Conservation (phyloP, 2,329 filamentous ascomycete species). For the Pestalotiopsis sp. region DNA sequence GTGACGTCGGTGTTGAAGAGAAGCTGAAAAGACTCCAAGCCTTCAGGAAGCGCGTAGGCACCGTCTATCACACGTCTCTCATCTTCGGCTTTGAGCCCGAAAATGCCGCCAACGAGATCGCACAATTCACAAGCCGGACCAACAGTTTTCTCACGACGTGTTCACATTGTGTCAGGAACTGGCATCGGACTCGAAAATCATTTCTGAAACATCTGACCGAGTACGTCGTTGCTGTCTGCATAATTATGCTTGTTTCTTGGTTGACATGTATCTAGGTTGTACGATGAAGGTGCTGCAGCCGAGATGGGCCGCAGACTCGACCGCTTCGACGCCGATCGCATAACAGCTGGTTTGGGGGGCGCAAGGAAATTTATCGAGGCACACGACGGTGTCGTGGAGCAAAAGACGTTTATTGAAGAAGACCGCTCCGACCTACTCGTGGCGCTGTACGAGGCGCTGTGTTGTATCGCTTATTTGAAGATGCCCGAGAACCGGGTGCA, state of each 20-base stretch:
- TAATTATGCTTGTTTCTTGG: background rate
- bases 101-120: slow-evolving; percentile 58
- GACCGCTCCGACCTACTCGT: slow-evolving; percentile 64
- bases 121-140: slow-evolving; percentile 58
- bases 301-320: slow-evolving; percentile 59
- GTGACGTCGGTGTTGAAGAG: slow-evolving; percentile 47
- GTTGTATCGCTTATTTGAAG: slow-evolving; percentile 75
- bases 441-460: slow-evolving; percentile 84
- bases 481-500: slow-evolving; percentile 50
- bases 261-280: slow-evolving; percentile 17
- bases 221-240: slow-evolving; percentile 36
- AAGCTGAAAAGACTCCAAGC: slow-evolving; percentile 56
- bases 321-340: slow-evolving; percentile 60
- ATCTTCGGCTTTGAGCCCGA: slow-evolving; percentile 67
- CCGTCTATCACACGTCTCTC: slow-evolving; percentile 67
- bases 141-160: slow-evolving; percentile 62
- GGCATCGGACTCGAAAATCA: slow-evolving; percentile 67
- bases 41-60: slow-evolving; percentile 55
- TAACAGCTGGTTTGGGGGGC: slow-evolving; percentile 58
- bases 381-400: slow-evolving; percentile 38
- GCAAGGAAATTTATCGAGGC: slow-evolving; percentile 54
- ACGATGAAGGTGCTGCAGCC: slow-evolving; percentile 49
- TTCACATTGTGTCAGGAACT: slow-evolving; percentile 70
- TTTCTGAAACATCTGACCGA: slow-evolving; percentile 64
- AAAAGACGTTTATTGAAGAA: slow-evolving; percentile 39